Evolutionary conservation across 2,329 filamentous ascomycete genomes (phyloP), one percentile per base, ranked within the genome.

Genomic region (Pseudocercospora pini-densiflorae): DNA sequence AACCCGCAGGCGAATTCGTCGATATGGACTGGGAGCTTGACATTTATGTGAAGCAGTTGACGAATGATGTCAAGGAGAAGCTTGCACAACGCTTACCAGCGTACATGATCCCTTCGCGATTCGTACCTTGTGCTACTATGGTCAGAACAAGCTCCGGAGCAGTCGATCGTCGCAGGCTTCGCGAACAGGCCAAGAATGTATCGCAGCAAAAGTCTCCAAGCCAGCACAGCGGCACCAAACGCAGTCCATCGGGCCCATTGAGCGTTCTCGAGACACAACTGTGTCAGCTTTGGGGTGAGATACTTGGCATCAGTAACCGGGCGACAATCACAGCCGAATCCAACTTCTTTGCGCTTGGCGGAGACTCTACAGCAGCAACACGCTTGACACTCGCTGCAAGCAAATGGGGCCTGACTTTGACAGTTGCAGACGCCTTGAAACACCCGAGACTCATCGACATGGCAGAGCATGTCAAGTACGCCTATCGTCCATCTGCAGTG

Each of bases 401-500:
- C 21, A 62, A 59, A 5, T 65, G 63, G 63, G 63, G 63, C 7
- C 63, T 65, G 9, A 36, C 53, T 5, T 54, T 65, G 1, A 36
- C 59, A 12, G 43, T 62, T 5, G 59, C 63, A 1, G 59, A 65
- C n/a, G 36, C 62, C 3, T 53, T 65, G 40, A 45, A 53, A 27
- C 59, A 49, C 12, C 59, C 63, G 8, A 55, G 59, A 51, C 53
- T 65, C 14, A 51, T 54, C 8, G 63, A 62, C 21, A 62, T 65
- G 63, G 63, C 63, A 5, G 63, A 65, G 19, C 33, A 55, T 31
- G 59, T 65, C 45, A 65, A 65, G 33, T 61, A 65, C n/a, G 61
- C 58, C 5, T 53, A 65, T 23, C 53, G 59, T 19, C 43, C 63
- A 10, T 65, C 63, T 19, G 43, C 59, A n/a, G 53, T 60, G 40